Evolutionary conservation across 108 stramenopile genomes (phyloP).

Genomic region (Mayamaea pseudoterrestris): DNA sequence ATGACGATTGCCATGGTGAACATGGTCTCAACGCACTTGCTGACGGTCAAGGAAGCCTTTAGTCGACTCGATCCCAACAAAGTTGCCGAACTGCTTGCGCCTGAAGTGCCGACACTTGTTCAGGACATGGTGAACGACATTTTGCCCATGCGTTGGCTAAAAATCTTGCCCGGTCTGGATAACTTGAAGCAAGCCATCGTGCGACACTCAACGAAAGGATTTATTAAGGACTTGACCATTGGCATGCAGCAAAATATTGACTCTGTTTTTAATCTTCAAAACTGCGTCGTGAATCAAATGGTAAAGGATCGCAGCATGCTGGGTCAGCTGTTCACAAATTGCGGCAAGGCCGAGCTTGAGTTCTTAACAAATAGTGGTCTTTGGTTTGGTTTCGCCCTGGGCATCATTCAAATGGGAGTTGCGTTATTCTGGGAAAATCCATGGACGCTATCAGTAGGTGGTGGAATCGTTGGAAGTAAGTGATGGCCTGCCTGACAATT

Average conservation of each 20-base stretch:
- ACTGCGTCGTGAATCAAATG: slow-evolving; percentile 84
- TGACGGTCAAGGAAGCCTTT: slow-evolving; percentile 72
- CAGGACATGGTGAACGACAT: slow-evolving; percentile 39
- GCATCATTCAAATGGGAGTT: slow-evolving; percentile 84
- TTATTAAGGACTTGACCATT: slow-evolving; percentile 29
- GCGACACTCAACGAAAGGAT: slow-evolving; percentile 8
- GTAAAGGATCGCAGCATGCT: slow-evolving; percentile 60
- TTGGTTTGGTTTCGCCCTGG: slow-evolving; percentile 91
- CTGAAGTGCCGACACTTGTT: slow-evolving; percentile 58
- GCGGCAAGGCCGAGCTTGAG: slow-evolving; percentile 71
- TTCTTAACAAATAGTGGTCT: slow-evolving; percentile 80
- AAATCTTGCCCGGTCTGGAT: background rate
- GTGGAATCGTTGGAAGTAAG: slow-evolving; percentile 84
- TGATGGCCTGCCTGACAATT: too few species aligned
- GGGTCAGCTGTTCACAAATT: slow-evolving; percentile 65
- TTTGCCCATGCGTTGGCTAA: slow-evolving; percentile 13
- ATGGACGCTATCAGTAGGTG: slow-evolving; percentile 83
- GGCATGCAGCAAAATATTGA: slow-evolving; percentile 68
- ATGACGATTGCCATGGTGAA: slow-evolving; percentile 76
- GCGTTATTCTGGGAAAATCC: slow-evolving; percentile 92
- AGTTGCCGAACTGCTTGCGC: slow-evolving; percentile 44
- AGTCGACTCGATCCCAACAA: slow-evolving; percentile 48
- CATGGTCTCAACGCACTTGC: slow-evolving; percentile 76
- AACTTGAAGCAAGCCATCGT: slow-evolving; percentile 13
- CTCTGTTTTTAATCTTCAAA: slow-evolving; percentile 52